These are phyloP conservation scores for Sclerotinia nivalis DNA, from an alignment of 2,329 filamentous ascomycete genomes.

Conservation along the genomic window DNA sequence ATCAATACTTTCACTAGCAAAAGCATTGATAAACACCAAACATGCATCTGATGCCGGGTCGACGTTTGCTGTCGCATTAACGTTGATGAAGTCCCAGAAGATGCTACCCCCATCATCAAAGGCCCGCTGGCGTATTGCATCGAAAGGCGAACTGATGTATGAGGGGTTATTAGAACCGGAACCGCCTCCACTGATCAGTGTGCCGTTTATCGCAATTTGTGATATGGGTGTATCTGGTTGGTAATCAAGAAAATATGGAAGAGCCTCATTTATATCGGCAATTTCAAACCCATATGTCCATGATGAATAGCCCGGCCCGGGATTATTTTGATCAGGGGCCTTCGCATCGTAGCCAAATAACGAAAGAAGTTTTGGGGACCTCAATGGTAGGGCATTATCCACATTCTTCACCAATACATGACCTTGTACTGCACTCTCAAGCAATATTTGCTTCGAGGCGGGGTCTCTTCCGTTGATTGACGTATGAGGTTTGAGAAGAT, in stretches of 20 bases:
- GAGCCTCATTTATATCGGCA: not conserved
- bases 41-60: not conserved
- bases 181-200: not conserved
- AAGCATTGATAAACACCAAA: not conserved
- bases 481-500: not conserved
- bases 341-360: slow-evolving; percentile 60
- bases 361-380: slow-evolving; percentile 51
- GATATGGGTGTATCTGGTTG: not conserved
- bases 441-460: not conserved
- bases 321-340: not conserved
- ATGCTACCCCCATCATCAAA: not conserved
- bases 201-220: slow-evolving; percentile 8
- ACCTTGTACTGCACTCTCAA: slow-evolving; percentile 56
- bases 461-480: not conserved
- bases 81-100: not conserved
- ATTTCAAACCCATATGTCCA: too few relatives aligned
- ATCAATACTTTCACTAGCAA: not conserved
- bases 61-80: not conserved
- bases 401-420: slow-evolving; percentile 64
- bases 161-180: not conserved
- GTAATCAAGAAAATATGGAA: not conserved
- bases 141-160: not conserved
- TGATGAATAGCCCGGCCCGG: not conserved
- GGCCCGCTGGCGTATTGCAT: not conserved
- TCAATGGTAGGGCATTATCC: slow-evolving; percentile 56